Conservation (phyloP, 371 early-diverging fungal species). For the Rhizomucor pusillus region DNA sequence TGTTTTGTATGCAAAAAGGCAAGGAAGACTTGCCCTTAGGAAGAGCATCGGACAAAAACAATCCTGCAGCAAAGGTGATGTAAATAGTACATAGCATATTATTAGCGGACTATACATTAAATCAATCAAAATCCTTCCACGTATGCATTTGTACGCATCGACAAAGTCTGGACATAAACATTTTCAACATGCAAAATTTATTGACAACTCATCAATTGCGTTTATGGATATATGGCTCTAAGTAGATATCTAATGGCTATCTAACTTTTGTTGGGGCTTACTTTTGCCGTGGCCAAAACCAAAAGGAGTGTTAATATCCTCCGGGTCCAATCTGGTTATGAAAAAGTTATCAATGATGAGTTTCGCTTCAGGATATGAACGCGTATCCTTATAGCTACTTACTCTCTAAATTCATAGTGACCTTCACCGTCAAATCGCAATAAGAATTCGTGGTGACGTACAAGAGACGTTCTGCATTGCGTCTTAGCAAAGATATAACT, state of each 20-base stretch:
- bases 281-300: slow-evolving; percentile 59
- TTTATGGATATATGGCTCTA: too few species aligned
- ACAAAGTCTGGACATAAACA: too few species aligned
- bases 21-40: too few species aligned
- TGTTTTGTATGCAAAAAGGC: too few species aligned
- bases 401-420: slow-evolving; percentile 71
- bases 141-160: too few species aligned
- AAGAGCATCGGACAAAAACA: too few species aligned
- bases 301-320: slow-evolving; percentile 51
- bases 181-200: too few species aligned
- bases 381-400: slow-evolving; percentile 10
- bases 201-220: too few species aligned
- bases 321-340: slow-evolving; percentile 51
- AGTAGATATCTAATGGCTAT: slow-evolving; percentile 2
- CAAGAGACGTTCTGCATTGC: slow-evolving; percentile 39
- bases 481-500: not conserved
- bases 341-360: not conserved
- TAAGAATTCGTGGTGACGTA: slow-evolving; percentile 77
- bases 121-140: too few species aligned
- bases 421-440: slow-evolving; percentile 85
- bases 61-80: too few species aligned
- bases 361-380: not conserved
- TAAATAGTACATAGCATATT: too few species aligned
- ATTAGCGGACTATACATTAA: too few species aligned
- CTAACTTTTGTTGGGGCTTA: slow-evolving; percentile 33